Evolutionary conservation across 2,329 filamentous ascomycete genomes (phyloP), one percentile per base, ranked within the genome.

Genomic region (Tympanopsis confertula): DNA sequence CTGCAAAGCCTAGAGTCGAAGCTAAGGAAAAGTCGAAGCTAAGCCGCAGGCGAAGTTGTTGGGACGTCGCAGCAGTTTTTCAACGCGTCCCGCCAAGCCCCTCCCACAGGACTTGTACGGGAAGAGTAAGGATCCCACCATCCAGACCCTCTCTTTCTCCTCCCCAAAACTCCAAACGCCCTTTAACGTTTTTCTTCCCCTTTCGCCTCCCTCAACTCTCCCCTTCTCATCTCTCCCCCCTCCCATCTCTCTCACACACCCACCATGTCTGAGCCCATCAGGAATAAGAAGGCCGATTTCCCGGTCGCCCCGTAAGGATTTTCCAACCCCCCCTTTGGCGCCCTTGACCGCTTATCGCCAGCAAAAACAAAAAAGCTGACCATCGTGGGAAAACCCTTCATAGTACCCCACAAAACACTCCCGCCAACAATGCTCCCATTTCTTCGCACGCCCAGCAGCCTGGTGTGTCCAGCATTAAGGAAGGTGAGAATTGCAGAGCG

Each of bases 401-500:
- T 62, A 96, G 91, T 55, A 98, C 91, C 56, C 91, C 91, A 56
- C 91, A 98, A 68, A 98, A 98, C 71, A 98, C 91, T 40, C 91
- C 91, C 50, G 83, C 86, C 49, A 87, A 79, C 66, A 88, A 89
- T 69, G 91, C 93, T 49, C 91, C 91, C 47, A 96, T 98, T 65
- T 94, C 88, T 38, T 96, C 89, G 45, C 89, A 91, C 64, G 91
- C 93, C 50, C 87, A 94, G 67, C 86, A 94, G 66, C 91, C 91
- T 45, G 86, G 83, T 48, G 82, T 98, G 45, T 71, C 86, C 48
- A 95, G 86, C 63, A 96, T 98, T 69, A 91, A 89, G 63, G 91
- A 98, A 78, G 91, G 91, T 96, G 66, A 62, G 75, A 69, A 29
- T 20, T 7, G 35, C 37, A 35, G n/a, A n/a, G 13, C 24, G 20